Conservation (phyloP, 495 filamentous ascomycete genomes). For the Glutinoglossum americanum region DNA sequence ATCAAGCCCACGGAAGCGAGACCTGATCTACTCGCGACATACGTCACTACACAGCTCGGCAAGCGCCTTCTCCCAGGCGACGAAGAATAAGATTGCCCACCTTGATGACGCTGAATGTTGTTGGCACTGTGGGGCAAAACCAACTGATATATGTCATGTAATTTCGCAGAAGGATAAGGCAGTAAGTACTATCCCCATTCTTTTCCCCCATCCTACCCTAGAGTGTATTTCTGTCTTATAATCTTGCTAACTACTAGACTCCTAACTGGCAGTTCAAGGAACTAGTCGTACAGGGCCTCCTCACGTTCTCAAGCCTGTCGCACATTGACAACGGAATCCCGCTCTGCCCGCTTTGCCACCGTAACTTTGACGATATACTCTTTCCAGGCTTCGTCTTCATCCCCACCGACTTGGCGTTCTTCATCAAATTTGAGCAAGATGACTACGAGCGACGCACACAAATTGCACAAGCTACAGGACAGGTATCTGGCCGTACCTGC, state of each 20-base stretch:
- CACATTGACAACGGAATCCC: slow-evolving; percentile 7
- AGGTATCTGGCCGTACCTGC: neutral
- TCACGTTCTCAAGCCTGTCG: slow-evolving; percentile 3
- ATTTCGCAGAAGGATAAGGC: slow-evolving; percentile 4
- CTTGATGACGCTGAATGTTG: slow-evolving; percentile 11
- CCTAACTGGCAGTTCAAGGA: slow-evolving; percentile 1
- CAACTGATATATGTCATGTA: slow-evolving; percentile 7
- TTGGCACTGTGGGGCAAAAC: slow-evolving; percentile 7
- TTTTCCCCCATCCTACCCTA: slow-evolving; percentile 1
- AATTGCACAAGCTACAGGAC: neutral
- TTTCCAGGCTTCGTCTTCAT: slow-evolving; percentile 7
- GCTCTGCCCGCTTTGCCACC: slow-evolving; percentile 7
- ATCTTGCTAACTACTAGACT: neutral
- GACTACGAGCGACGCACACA: slow-evolving; percentile 3
- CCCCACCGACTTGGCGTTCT: slow-evolving; percentile 6
- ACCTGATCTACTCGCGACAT: neutral
- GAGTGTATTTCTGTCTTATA: neutral
- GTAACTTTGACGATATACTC: slow-evolving; percentile 5
- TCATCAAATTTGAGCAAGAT: slow-evolving; percentile 8
- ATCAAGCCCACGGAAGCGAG: neutral
- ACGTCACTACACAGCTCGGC: neutral
- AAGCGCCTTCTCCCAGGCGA: neutral
- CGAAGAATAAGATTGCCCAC: slow-evolving; percentile 9
- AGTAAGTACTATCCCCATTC: slow-evolving; percentile 4
- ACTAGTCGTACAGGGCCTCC: slow-evolving; percentile 3